Conservation (phyloP, 2,329 filamentous ascomycete genomes). For the Alternaria hordeiaustralica region DNA sequence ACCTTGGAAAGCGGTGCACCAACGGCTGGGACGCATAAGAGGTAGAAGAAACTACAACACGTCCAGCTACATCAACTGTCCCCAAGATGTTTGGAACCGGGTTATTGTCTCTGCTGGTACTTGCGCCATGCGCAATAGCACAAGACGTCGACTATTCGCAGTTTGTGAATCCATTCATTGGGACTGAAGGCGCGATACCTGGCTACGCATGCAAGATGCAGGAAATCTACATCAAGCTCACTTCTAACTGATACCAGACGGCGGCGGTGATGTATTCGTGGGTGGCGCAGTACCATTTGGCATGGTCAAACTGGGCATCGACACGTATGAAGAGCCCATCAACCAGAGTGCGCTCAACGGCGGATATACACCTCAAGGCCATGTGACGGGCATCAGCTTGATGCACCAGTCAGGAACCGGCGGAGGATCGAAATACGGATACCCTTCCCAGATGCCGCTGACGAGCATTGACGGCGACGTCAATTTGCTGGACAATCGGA, state of each 20-base stretch:
- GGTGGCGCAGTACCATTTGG: slow-evolving; percentile 49
- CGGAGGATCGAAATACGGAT: slow-evolving; percentile 50
- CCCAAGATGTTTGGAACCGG: not conserved
- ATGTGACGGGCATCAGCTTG: slow-evolving; percentile 49
- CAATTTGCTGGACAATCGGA: slow-evolving; percentile 53
- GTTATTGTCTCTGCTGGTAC: not conserved
- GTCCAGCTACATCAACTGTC: not conserved
- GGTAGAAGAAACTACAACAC: not conserved
- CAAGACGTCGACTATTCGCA: slow-evolving; percentile 40
- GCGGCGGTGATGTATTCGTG: slow-evolving; percentile 50
- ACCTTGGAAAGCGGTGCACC: slow-evolving; percentile 1
- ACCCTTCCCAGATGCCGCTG: slow-evolving; percentile 52
- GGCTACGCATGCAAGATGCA: slow-evolving; percentile 44
- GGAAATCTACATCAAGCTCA: not conserved
- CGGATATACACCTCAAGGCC: slow-evolving; percentile 50
- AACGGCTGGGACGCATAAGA: not conserved
- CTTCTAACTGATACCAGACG: slow-evolving; percentile 34
- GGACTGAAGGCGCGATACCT: slow-evolving; percentile 54
- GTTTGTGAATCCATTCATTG: slow-evolving; percentile 56
- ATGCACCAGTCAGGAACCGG: slow-evolving; percentile 50
- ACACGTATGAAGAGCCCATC: slow-evolving; percentile 46
- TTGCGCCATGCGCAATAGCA: slow-evolving; percentile 1
- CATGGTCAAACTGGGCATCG: slow-evolving; percentile 51
- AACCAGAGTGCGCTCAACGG: slow-evolving; percentile 49
- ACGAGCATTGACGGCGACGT: slow-evolving; percentile 47